phyloP scores from a whole-genome alignment of 257 asterid species.

The Solanum paucissectum region DNA sequence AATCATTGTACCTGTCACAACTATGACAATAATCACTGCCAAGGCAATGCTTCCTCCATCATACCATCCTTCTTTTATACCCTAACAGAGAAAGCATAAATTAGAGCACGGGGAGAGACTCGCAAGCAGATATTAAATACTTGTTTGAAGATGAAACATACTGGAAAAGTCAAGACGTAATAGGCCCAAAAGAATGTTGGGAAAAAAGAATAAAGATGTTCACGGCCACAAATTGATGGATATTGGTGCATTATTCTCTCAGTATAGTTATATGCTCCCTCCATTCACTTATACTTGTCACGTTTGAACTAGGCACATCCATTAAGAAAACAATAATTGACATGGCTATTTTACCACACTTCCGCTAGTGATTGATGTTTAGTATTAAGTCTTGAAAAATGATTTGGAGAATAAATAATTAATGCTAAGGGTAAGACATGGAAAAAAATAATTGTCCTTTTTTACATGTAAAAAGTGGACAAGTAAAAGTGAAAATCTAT shows the following conservation, averaged over 20 bases:
- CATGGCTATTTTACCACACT: background rate
- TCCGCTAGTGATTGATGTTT: background rate
- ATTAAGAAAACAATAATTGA: background rate
- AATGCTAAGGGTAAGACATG: background rate
- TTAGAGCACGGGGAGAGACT: background rate
- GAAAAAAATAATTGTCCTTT: background rate
- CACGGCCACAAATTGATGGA: background rate
- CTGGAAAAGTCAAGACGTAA: background rate
- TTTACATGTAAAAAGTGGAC: background rate
- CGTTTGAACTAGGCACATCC: background rate
- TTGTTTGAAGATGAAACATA: background rate
- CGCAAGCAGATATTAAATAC: background rate
- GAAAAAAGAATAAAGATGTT: background rate
- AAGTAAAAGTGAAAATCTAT: background rate
- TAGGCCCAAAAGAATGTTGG: background rate
- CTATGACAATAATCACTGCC: conserved; percentile 78
- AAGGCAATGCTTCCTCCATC: conserved; percentile 97
- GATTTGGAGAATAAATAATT: background rate
- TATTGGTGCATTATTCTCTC: background rate
- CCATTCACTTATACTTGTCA: background rate
- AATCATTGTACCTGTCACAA: conserved; percentile 55
- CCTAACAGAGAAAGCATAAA: conserved; percentile 32
- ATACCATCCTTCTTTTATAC: conserved; percentile 96
- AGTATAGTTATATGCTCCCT: background rate
- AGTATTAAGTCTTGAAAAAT: background rate